Conservation (phyloP, 345 rosid species). For the Citropsis articulata region DNA sequence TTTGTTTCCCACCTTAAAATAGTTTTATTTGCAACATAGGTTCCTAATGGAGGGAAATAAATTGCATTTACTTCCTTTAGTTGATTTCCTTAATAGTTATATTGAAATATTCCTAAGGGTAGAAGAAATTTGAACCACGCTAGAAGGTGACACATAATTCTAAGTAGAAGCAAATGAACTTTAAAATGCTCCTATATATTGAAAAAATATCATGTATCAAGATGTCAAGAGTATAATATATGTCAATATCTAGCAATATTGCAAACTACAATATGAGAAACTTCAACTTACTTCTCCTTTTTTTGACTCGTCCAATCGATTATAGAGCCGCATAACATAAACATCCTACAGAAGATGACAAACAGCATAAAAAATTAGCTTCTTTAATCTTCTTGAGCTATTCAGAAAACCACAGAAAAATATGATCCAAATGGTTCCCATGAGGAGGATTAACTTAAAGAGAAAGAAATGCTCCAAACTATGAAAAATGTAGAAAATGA, state of each 20-base stretch:
- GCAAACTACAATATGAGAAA: constrained; percentile 3
- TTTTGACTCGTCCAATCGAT: constrained; percentile 72
- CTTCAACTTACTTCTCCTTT: constrained; percentile 84
- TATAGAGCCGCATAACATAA: constrained; percentile 70
- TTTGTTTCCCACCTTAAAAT: background rate
- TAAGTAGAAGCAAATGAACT: background rate
- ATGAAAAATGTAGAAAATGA: background rate
- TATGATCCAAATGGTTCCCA: background rate
- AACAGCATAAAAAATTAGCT: constrained; percentile 9
- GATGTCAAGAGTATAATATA: background rate
- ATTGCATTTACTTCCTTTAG: background rate
- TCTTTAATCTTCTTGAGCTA: constrained; percentile 12
- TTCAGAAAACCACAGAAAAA: background rate
- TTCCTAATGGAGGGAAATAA: too few species aligned
- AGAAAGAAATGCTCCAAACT: constrained; percentile 1
- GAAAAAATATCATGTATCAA: background rate
- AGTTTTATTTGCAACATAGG: background rate
- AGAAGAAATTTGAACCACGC: background rate
- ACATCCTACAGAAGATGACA: constrained; percentile 55
- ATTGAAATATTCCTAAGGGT: background rate
- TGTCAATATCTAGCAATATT: background rate
- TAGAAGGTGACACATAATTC: background rate
- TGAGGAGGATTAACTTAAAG: background rate
- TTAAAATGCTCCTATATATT: background rate
- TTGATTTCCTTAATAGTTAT: background rate